Base-by-base conservation (phyloP, 148 eudicot genomes). In the Chenopodium berlandieri region DNA sequence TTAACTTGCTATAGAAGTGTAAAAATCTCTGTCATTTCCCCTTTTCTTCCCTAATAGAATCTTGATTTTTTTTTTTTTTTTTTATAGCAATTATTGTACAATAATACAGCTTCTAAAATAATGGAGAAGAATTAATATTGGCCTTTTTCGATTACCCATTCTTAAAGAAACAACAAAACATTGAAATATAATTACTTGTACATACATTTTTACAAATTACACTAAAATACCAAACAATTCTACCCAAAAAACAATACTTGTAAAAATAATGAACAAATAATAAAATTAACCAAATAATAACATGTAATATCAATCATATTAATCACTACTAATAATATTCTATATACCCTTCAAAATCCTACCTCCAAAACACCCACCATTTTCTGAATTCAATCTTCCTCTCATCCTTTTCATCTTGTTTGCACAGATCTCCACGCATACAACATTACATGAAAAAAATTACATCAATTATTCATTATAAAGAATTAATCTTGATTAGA, bases 201-300 rank as follows among this genome's bases (percentile, higher is more conserved):
- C 66, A 37, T 70, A 22, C 66, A 37, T 62, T 62, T 56, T 67
- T 82, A 76, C 79, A 82, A 75, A 82, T 82, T 82, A 75, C 79
- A 75, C 82, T 74, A 79, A 11, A 63, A 52, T 75, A 47, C 65
- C 82, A 74, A 74, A 54, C 22, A 56, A 16, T 10, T 48, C 68
- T 56, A 52, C 54, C 34, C 73, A 16, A 64, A 40, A 71, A 23
- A 34, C 8, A 48, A 73, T 69, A 40, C 44, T 40, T 40, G 44
- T 40, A 40, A 40, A 74, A 75, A n/a, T 40, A 65, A 73, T 66
- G 0, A 73, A 75, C 67, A 20, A 65, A 31, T 34, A 22, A 13
- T 70, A 19, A 23, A 30, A 67, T 50, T 7, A 72, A n/a, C 44
- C 44, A 27, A 11, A 68, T 70, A 1, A 16, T 13, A 50, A 50